Base-by-base conservation (phyloP, 2,329 filamentous ascomycete species). In the Metarhizium anisopliae region DNA sequence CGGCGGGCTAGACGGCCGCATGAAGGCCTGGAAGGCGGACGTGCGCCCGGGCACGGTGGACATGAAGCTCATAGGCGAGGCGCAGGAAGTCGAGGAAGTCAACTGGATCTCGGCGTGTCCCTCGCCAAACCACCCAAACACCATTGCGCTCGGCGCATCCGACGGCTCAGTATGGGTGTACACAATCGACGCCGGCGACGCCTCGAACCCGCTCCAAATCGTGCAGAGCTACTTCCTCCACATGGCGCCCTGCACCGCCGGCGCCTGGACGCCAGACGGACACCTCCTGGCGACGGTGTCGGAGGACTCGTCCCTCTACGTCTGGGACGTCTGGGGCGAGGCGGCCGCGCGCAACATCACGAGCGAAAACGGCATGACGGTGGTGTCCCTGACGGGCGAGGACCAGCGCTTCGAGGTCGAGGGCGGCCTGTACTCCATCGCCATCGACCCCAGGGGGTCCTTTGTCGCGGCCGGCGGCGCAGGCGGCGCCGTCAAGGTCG, bases 91-190 rank as follows among this genome's bases (percentile, higher is more conserved):
- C 10, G 88, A 95, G 63, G 93, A 97, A 72, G 87, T 99, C 66
- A 95, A 94, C 76, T 99, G 93, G 92, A 72, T 97, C 38, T 73
- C 78, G 1, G 74, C 90, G 0, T 95, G 89, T 67, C 91, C 92
- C 1, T 78, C 85, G 59, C 71, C 84, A 13, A 74, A 77, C 6
- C 83, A 89, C 67, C 82, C 87, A 58, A 95, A 96, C 73, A 85
- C 90, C 8, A 68, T 99, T 59, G 94, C 94, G 0, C 75, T 99
- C 7, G 94, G 94, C 56, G 91, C 91, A 38, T 88, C 82, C 40
- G 92, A 99, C 68, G 94, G 94, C 55, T 92, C 86, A 53, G 91
- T 96, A 47, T 99, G 94, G 94, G 87, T 99, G 10, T 96, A 96
- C 74, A 86, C 85, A n/a, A 80, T 97, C 65, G 86, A 92, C 69